A percentile compares a stretch with the other conserved stretches of the same genome.
These are phyloP conservation scores for Pythium oligandrum DNA, from an alignment of 352 stramenopile genomes.

Conservation along the genomic window DNA sequence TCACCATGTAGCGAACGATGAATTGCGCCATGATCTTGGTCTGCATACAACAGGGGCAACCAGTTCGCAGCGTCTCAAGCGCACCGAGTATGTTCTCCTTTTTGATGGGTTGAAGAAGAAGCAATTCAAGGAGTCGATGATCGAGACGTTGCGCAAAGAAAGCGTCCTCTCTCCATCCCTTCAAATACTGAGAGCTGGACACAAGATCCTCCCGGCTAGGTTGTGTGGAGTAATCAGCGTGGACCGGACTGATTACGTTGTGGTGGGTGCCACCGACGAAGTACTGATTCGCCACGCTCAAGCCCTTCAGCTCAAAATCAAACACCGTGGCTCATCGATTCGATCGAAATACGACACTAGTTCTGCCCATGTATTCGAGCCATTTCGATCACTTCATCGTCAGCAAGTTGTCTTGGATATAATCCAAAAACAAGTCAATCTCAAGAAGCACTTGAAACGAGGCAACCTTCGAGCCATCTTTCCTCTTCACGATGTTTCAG, in stretches of 20 bases:
- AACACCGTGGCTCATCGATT: conserved; percentile 53
- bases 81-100: conserved; percentile 68
- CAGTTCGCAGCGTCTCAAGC: conserved; percentile 17
- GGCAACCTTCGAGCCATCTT: conserved; percentile 60
- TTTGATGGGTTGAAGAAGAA: conserved; percentile 52
- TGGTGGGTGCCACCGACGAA: conserved; percentile 47
- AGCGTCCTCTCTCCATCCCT: conserved; percentile 51
- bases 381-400: conserved; percentile 65
- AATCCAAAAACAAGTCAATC: conserved; percentile 64
- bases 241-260: conserved; percentile 41
- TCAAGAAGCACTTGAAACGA: conserved; percentile 50
- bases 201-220: conserved; percentile 10
- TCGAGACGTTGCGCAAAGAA: conserved; percentile 69
- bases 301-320: conserved; percentile 63
- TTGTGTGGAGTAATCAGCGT: conserved; percentile 8
- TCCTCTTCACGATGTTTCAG: conserved; percentile 54
- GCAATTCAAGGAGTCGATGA: conserved; percentile 68
- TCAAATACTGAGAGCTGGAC: conserved; percentile 33
- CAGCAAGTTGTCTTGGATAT: conserved; percentile 75
- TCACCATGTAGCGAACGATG: conserved; percentile 46
- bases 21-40: conserved; percentile 24
- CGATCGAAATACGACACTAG: conserved; percentile 48
- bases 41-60: conserved; percentile 7
- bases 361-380: conserved; percentile 51
- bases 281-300: conserved; percentile 61